phyloP scores from a whole-genome alignment of 768 basidiomycete genomes.

The Calocybe gangraenosa region DNA sequence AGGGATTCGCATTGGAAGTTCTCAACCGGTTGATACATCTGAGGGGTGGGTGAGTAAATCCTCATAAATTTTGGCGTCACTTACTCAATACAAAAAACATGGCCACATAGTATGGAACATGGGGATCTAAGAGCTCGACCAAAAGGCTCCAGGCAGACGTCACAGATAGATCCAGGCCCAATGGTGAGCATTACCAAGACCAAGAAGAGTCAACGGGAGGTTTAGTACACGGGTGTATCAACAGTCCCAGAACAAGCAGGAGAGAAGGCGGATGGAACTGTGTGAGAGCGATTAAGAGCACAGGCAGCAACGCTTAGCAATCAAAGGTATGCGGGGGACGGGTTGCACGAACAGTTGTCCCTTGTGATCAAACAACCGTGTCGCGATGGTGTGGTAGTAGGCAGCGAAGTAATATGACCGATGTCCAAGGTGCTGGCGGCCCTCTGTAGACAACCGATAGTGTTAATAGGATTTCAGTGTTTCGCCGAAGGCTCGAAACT shows the following conservation, averaged over 20 bases:
- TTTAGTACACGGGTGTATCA: conserved; percentile 7
- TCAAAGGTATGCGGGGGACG: too few species aligned
- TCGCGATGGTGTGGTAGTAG: too few species aligned
- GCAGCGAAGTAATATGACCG: not conserved
- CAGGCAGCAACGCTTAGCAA: not conserved
- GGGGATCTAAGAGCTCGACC: conserved; percentile 49
- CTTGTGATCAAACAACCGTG: too few species aligned
- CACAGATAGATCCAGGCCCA: conserved; percentile 64
- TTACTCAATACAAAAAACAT: conserved; percentile 58
- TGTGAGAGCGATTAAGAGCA: not conserved
- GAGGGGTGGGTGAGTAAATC: conserved; percentile 7
- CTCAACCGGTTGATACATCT: conserved; percentile 56
- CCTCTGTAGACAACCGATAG: too few species aligned
- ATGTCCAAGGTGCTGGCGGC: too few species aligned
- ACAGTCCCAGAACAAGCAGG: conserved; percentile 1
- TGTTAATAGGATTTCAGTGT: too few species aligned
- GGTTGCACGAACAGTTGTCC: too few species aligned
- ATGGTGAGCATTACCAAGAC: conserved; percentile 55
- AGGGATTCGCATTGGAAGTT: conserved; percentile 22
- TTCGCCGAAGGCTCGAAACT: too few species aligned
- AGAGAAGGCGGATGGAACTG: not conserved
- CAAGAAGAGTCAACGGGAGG: conserved; percentile 18
- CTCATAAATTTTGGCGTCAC: conserved; percentile 15
- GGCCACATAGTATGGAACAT: conserved; percentile 66
- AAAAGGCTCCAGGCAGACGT: conserved; percentile 71